Evolutionary conservation across 768 basidiomycete genomes (phyloP).

Genomic region (Saitozyma podzolica): DNA sequence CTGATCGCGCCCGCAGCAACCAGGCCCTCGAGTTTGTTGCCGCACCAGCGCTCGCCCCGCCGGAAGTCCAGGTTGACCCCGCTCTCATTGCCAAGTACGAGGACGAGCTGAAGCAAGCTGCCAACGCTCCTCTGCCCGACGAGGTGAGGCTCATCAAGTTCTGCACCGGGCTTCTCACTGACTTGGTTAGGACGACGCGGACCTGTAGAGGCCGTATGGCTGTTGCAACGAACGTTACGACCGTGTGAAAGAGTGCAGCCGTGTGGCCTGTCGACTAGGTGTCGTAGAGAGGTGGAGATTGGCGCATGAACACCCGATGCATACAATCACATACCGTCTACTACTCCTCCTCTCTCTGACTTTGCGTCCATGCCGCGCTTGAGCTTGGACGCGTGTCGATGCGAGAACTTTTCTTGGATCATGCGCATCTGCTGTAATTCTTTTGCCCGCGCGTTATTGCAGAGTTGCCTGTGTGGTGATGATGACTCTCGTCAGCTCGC

Average conservation of each 20-base stretch:
- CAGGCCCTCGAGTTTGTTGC: slow-evolving; percentile 89
- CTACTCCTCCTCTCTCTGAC: slow-evolving; percentile 7
- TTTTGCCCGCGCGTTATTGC: slow-evolving; percentile 42
- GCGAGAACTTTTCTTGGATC: slow-evolving; percentile 48
- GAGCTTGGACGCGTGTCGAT: slow-evolving; percentile 50
- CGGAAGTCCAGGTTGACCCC: slow-evolving; percentile 82
- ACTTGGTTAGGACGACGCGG: slow-evolving; percentile 45
- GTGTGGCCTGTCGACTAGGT: neutral
- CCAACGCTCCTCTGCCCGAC: slow-evolving; percentile 90
- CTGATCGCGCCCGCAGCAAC: slow-evolving; percentile 61
- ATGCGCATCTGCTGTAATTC: slow-evolving; percentile 44
- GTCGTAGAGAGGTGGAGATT: slow-evolving; percentile 6
- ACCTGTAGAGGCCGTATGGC: slow-evolving; percentile 30
- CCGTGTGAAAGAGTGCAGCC: too few relatives aligned
- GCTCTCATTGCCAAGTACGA: slow-evolving; percentile 77
- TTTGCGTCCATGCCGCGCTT: slow-evolving; percentile 14
- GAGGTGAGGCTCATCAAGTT: slow-evolving; percentile 59
- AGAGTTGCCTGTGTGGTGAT: slow-evolving; percentile 37
- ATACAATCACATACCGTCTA: slow-evolving; percentile 10
- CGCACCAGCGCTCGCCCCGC: slow-evolving; percentile 90
- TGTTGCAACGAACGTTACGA: neutral
- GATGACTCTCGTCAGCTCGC: neutral
- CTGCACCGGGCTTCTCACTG: neutral
- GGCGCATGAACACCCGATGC: too few relatives aligned
- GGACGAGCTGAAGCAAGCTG: slow-evolving; percentile 78